Conservation (phyloP, 495 filamentous ascomycete genomes). For the Aspergillus mulundensis region DNA sequence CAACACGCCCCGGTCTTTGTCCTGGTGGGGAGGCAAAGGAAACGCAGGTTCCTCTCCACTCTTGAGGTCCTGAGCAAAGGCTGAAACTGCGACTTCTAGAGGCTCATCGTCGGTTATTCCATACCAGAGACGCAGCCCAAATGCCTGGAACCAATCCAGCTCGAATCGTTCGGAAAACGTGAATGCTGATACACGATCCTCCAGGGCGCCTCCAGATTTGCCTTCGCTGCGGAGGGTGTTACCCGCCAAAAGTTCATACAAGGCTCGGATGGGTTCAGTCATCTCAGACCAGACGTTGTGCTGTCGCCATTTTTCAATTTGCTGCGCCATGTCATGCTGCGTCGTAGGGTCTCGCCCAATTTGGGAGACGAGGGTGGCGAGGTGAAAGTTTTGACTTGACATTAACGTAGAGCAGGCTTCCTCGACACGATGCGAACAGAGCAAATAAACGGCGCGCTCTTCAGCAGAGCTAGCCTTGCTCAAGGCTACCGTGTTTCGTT, state of each 20-base stretch:
- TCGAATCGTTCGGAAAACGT: conserved; percentile 74
- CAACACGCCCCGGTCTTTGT: conserved; percentile 49
- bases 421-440: conserved; percentile 70
- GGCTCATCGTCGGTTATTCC: conserved; percentile 61
- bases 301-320: conserved; percentile 80
- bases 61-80: conserved; percentile 64
- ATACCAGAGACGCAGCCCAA: conserved; percentile 88
- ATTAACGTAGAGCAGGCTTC: conserved; percentile 78
- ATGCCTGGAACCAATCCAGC: conserved; percentile 87
- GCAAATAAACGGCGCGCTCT: conserved; percentile 75
- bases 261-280: conserved; percentile 73
- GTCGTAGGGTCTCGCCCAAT: conserved; percentile 65
- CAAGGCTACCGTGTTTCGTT: conserved; percentile 42
- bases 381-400: conserved; percentile 66
- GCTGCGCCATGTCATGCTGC: conserved; percentile 64
- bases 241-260: conserved; percentile 87
- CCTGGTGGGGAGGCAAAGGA: conserved; percentile 58
- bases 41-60: conserved; percentile 55
- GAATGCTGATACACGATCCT: conserved; percentile 75
- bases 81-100: conserved; percentile 64
- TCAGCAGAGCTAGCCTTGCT: conserved; percentile 57
- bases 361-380: conserved; percentile 78
- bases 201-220: conserved; percentile 54
- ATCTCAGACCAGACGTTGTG: conserved; percentile 80
- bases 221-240: conserved; percentile 79